phyloP scores from a whole-genome alignment of 1,284 basidiomycete genomes.

The Inonotus hispidus region DNA sequence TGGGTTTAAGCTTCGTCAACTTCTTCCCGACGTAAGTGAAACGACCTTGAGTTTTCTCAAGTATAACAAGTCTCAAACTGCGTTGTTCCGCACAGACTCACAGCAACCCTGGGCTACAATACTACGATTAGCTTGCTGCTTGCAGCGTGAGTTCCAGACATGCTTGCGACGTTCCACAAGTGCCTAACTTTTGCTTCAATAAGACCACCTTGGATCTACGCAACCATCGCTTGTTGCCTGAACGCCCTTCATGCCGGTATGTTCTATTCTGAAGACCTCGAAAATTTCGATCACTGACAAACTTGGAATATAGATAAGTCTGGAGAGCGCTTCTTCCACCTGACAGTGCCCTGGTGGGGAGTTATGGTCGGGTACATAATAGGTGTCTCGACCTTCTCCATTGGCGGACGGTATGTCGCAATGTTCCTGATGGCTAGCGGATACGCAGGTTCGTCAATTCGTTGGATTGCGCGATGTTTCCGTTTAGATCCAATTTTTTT shows the following conservation, averaged over 20 bases:
- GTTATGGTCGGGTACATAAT: conserved; percentile 26
- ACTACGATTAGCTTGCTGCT: conserved; percentile 33
- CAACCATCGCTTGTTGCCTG: conserved; percentile 27
- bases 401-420: conserved; percentile 26
- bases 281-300: neutral
- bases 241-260: conserved; percentile 36
- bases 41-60: neutral
- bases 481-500: neutral
- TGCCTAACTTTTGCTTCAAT: neutral
- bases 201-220: conserved; percentile 27
- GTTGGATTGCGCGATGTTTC: conserved; percentile 39
- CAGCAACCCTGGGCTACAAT: conserved; percentile 33
- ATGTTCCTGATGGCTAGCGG: conserved; percentile 26
- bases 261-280: conserved; percentile 6
- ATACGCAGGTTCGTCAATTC: conserved; percentile 19
- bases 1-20: conserved; percentile 67
- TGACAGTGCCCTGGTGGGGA: conserved; percentile 23
- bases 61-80: conserved; percentile 1
- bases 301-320: conserved; percentile 31
- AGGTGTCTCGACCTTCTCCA: conserved; percentile 23
- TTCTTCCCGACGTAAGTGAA: conserved; percentile 64
- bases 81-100: conserved; percentile 48
- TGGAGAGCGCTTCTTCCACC: conserved; percentile 31
- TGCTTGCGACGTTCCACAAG: neutral
- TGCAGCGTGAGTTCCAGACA: conserved; percentile 28